Percentiles rank a stretch among this genome's conserved stretches.
Evolutionary conservation across 495 filamentous ascomycete genomes (phyloP).

Genomic region (Penicillium soppii): DNA sequence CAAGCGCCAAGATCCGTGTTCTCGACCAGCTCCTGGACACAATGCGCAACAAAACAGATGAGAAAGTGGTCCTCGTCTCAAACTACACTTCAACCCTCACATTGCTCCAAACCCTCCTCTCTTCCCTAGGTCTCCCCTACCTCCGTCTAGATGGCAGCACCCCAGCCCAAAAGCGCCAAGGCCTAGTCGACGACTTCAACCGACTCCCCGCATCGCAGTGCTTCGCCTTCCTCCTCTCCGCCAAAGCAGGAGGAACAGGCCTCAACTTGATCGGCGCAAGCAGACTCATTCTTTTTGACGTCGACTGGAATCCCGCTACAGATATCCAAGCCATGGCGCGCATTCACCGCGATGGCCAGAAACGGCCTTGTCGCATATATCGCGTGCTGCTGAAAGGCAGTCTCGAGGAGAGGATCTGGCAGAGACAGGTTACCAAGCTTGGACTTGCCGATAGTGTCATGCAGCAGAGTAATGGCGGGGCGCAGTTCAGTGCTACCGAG

Average conservation of each 20-base stretch:
- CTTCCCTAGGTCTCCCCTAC: constrained; percentile 61
- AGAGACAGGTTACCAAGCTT: constrained; percentile 75
- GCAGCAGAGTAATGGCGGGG: constrained; percentile 47
- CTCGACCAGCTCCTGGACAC: constrained; percentile 66
- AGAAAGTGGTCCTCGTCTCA: constrained; percentile 80
- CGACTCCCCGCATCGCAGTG: constrained; percentile 49
- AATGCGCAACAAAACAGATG: constrained; percentile 58
- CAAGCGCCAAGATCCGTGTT: constrained; percentile 70
- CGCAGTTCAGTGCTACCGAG: constrained; percentile 67
- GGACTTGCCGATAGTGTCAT: constrained; percentile 68
- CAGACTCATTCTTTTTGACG: constrained; percentile 73
- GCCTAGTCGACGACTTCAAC: constrained; percentile 78
- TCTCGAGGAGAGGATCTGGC: constrained; percentile 82
- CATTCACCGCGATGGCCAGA: constrained; percentile 79
- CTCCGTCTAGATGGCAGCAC: constrained; percentile 75
- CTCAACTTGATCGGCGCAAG: constrained; percentile 79
- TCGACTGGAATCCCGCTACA: constrained; percentile 82
- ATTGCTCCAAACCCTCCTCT: constrained; percentile 63
- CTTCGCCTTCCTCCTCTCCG: constrained; percentile 79
- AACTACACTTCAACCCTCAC: constrained; percentile 80
- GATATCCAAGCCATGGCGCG: constrained; percentile 86
- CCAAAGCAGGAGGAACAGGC: constrained; percentile 73
- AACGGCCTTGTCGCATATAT: constrained; percentile 69
- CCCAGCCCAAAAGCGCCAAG: constrained; percentile 66
- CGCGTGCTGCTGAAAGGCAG: constrained; percentile 69